These are phyloP conservation scores for Barnettozyma salicaria DNA, from an alignment of 805 yeast genomes.

Conservation along the genomic window DNA sequence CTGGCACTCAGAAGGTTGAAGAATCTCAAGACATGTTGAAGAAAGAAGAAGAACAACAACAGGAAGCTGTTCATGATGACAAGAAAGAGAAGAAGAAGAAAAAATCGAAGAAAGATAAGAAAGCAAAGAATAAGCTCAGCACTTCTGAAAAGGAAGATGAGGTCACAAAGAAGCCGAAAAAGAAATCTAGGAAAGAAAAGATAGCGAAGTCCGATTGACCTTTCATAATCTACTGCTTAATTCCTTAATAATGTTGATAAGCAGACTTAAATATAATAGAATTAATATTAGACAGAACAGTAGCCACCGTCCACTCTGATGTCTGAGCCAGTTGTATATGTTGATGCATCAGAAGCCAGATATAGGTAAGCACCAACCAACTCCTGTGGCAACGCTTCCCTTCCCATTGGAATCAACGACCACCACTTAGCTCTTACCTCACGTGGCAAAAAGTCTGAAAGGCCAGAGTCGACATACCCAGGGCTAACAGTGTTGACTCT, in stretches of 20 bases:
- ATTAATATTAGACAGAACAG: constrained; percentile 24
- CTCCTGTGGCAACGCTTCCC: constrained; percentile 70
- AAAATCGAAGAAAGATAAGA: constrained; percentile 10
- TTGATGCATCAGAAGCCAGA: constrained; percentile 74
- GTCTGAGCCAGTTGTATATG: constrained; percentile 76
- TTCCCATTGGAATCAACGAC: constrained; percentile 56
- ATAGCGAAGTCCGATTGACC: no score
- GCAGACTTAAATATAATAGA: no score
- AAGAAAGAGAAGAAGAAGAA: constrained; percentile 1
- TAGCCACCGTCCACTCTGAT: constrained; percentile 78
- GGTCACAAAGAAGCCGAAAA: constrained; percentile 1
- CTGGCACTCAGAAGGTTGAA: no score
- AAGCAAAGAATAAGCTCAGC: constrained; percentile 6
- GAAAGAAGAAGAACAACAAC: constrained; percentile 3
- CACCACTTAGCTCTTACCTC: constrained; percentile 46
- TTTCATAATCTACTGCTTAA: no score
- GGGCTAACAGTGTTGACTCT: constrained; percentile 79
- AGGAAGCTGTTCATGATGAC: background rate
- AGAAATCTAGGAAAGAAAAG: constrained; percentile 12
- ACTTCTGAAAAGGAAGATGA: constrained; percentile 4
- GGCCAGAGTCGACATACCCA: constrained; percentile 77
- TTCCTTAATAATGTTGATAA: no score
- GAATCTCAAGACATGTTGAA: background rate
- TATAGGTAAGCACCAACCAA: constrained; percentile 75
- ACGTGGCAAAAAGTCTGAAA: constrained; percentile 43